Conservation (phyloP, 2,329 filamentous ascomycete species). For the Hypoxylon sp. region DNA sequence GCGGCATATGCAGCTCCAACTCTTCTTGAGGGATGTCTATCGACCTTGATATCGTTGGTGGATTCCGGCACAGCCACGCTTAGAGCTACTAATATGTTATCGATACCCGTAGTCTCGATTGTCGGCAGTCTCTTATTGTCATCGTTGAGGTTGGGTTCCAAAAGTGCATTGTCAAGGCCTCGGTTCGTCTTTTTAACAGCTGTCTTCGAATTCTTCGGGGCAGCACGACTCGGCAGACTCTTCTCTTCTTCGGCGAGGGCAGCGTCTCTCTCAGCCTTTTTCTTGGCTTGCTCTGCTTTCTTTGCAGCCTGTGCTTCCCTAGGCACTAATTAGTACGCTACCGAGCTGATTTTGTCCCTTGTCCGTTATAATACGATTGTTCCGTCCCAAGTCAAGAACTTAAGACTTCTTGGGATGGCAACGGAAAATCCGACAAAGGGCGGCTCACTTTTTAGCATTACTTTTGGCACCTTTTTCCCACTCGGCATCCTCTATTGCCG, state of each 20-base stretch:
- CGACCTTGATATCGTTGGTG: slow-evolving; percentile 74
- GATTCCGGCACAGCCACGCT: slow-evolving; percentile 73
- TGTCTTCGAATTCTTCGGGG: slow-evolving; percentile 76
- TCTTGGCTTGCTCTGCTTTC: slow-evolving; percentile 83
- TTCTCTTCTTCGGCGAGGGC: slow-evolving; percentile 86
- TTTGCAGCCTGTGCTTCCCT: slow-evolving; percentile 89
- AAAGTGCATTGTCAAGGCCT: slow-evolving; percentile 75
- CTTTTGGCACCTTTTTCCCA: slow-evolving; percentile 91
- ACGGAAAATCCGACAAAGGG: too few relatives aligned
- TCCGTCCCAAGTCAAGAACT: slow-evolving; percentile 3
- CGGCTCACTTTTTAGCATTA: slow-evolving; percentile 84
- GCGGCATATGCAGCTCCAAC: slow-evolving; percentile 87
- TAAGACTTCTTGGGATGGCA: neutral
- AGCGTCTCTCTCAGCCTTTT: slow-evolving; percentile 93
- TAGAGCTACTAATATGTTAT: slow-evolving; percentile 92
- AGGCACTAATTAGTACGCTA: slow-evolving; percentile 27
- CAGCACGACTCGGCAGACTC: slow-evolving; percentile 66
- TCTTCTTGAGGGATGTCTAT: slow-evolving; percentile 88
- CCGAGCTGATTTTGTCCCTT: neutral
- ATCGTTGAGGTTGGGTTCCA: slow-evolving; percentile 68
- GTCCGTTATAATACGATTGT: slow-evolving; percentile 2
- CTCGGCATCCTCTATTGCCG: slow-evolving; percentile 76
- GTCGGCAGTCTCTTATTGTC: slow-evolving; percentile 64
- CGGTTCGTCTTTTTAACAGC: slow-evolving; percentile 76
- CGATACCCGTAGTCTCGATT: slow-evolving; percentile 88